Base-by-base conservation (phyloP, 495 filamentous ascomycete species). In the Entonaema liquescens region DNA sequence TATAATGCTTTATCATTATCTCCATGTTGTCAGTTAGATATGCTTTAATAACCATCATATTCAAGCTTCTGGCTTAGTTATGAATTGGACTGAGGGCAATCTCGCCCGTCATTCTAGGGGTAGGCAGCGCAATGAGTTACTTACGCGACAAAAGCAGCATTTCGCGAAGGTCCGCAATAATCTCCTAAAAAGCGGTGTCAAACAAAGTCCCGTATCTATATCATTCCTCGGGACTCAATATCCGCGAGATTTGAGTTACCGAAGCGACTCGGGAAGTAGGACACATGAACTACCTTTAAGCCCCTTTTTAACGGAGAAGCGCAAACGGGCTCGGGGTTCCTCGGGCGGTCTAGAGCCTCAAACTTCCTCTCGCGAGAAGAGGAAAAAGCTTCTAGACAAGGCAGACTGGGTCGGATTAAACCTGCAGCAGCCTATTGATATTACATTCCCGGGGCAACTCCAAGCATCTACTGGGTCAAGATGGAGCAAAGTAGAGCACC, bases 11-110 rank as follows among this genome's bases (percentile, higher is more conserved):
- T 47, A 17, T 28, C 42, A 52, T 62, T 59, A 23, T 26, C 35
- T 62, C n/a, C 29, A 42, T 29, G 26, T 47, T 23, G 19, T 52
- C 15, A 36, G 28, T 17, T 15, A 7, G 26, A 44, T 67, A 67
- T 53, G 12, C 17, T 21, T 59, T 42, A 36, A 62, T 23, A 57
- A 33, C 26, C 23, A 53, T 66, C 36, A 63, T 70, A 62, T 56
- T 15, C 6, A 17, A 57, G 25, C 3, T 25, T 33, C 28, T 19
- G 47, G 6, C 44, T 40, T 44, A 49, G 65, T 15, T 31, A 84
- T 84, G 82, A 84, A 84, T 66, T 84, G 81, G 81, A 83, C 79
- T 19, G 82, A 82, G 66, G 79, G 79, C 35, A 80, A 72, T 9
- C 74, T 83, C n/a, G 71, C 81, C 23, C 80, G 79, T 60, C 68